phyloP scores from a whole-genome alignment of 768 basidiomycete genomes.

The Naematelia encephala region DNA sequence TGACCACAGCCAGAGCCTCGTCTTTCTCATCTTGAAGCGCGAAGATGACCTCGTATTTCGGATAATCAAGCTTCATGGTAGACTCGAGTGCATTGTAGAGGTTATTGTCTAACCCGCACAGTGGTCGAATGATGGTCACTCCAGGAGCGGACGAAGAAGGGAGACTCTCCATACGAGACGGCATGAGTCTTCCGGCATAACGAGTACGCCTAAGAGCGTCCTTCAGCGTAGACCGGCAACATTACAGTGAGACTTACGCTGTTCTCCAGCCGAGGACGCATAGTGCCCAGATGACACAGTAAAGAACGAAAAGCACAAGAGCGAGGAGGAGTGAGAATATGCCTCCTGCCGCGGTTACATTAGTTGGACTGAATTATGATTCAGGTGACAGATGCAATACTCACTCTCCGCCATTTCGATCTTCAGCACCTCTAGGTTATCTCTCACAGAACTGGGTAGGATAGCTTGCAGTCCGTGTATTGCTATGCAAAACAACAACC shows the following conservation, averaged over 20 bases:
- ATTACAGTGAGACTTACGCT: constrained; percentile 59
- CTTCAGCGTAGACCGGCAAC: constrained; percentile 8
- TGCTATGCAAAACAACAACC: no score
- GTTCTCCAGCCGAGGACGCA: constrained; percentile 64
- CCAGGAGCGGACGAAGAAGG: constrained; percentile 61
- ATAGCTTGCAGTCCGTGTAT: no score
- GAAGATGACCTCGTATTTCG: constrained; percentile 84
- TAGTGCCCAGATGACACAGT: constrained; percentile 66
- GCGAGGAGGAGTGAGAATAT: constrained; percentile 33
- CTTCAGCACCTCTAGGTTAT: no score
- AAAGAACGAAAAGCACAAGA: constrained; percentile 49
- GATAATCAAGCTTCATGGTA: constrained; percentile 85
- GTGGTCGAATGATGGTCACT: constrained; percentile 87
- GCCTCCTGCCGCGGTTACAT: neutral
- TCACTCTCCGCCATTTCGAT: neutral
- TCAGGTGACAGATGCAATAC: no score
- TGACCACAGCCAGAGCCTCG: constrained; percentile 79
- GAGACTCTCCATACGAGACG: constrained; percentile 61
- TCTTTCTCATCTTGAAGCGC: constrained; percentile 86
- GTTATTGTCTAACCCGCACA: constrained; percentile 93
- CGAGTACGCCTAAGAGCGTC: constrained; percentile 61
- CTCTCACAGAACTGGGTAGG: no score
- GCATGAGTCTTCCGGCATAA: constrained; percentile 63
- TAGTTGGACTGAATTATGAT: neutral
- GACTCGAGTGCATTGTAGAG: constrained; percentile 95